These are phyloP conservation scores for Harrya chromipes DNA, from an alignment of 768 basidiomycete genomes.

Conservation along the genomic window DNA sequence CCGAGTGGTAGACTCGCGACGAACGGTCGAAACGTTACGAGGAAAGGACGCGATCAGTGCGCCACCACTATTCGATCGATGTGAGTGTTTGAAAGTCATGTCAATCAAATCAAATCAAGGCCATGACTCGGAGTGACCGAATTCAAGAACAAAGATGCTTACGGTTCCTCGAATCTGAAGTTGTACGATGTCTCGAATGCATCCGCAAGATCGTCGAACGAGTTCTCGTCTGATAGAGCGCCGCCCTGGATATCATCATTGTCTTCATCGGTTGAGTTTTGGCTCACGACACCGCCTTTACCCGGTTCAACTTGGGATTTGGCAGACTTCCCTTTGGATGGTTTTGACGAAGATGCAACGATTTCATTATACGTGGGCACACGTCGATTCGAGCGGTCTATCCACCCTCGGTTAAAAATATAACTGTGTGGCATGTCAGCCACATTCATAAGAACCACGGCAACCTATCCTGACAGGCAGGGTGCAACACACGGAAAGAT, in stretches of 20 bases:
- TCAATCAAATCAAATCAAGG: too few species aligned
- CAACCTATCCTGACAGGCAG: not conserved
- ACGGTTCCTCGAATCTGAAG: slow-evolving; percentile 97
- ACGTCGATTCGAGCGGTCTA: slow-evolving; percentile 70
- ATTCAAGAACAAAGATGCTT: slow-evolving; percentile 33
- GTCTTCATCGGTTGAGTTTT: slow-evolving; percentile 14
- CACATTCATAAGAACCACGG: not conserved
- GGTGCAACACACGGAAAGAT: too few species aligned
- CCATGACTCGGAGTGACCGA: too few species aligned
- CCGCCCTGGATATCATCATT: slow-evolving; percentile 27
- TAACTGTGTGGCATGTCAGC: slow-evolving; percentile 53
- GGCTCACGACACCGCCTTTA: slow-evolving; percentile 12
- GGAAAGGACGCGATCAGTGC: slow-evolving; percentile 71
- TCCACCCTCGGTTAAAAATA: slow-evolving; percentile 96
- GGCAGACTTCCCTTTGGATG: slow-evolving; percentile 19
- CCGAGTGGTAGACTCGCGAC: slow-evolving; percentile 72
- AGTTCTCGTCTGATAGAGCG: slow-evolving; percentile 54
- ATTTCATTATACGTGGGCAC: slow-evolving; percentile 87
- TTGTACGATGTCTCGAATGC: slow-evolving; percentile 96
- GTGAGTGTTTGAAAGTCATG: not conserved
- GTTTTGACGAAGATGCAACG: slow-evolving; percentile 40
- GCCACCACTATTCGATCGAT: slow-evolving; percentile 48
- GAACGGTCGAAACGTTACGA: slow-evolving; percentile 64
- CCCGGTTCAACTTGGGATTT: slow-evolving; percentile 15
- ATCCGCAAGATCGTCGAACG: slow-evolving; percentile 89